A percentile compares a stretch with the other conserved stretches of the same genome.
Conservation (phyloP, 768 basidiomycete species). For the Collybia sp. region DNA sequence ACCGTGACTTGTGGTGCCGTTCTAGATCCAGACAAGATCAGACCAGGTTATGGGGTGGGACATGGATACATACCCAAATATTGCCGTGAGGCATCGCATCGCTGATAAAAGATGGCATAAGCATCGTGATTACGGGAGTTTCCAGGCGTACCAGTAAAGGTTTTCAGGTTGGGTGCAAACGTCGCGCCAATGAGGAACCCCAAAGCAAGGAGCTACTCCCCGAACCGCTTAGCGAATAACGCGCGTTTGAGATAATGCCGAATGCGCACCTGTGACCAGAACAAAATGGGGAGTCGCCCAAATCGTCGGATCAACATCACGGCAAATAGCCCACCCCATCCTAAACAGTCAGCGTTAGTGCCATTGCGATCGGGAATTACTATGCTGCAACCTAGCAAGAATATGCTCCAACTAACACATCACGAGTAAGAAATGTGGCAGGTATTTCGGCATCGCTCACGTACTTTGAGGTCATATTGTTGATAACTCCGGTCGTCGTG, state of each 20-base stretch:
- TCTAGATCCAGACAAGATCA: neutral
- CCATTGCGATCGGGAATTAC: no score
- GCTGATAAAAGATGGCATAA: slow-evolving; percentile 20
- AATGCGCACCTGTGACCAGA: slow-evolving; percentile 64
- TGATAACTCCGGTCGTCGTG: slow-evolving; percentile 53
- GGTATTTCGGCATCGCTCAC: slow-evolving; percentile 5
- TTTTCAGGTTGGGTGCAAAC: slow-evolving; percentile 50
- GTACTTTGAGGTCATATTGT: slow-evolving; percentile 56
- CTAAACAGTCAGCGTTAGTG: slow-evolving; percentile 17
- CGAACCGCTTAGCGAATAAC: neutral
- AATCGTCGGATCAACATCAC: slow-evolving; percentile 60
- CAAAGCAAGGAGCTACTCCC: slow-evolving; percentile 33
- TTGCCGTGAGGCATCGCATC: slow-evolving; percentile 53
- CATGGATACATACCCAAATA: slow-evolving; percentile 38
- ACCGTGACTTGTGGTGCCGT: slow-evolving; percentile 51
- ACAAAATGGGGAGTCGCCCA: slow-evolving; percentile 63
- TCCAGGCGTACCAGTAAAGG: slow-evolving; percentile 42
- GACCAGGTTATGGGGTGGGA: neutral
- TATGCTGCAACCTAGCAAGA: slow-evolving; percentile 40
- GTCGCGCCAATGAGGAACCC: slow-evolving; percentile 37
- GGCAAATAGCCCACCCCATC: slow-evolving; percentile 58
- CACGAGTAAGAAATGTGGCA: neutral
- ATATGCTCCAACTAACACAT: slow-evolving; percentile 55
- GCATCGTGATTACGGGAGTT: neutral
- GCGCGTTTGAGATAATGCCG: neutral